Conservation (phyloP, 1,284 basidiomycete species). For the Cystobasidium pallidum region DNA sequence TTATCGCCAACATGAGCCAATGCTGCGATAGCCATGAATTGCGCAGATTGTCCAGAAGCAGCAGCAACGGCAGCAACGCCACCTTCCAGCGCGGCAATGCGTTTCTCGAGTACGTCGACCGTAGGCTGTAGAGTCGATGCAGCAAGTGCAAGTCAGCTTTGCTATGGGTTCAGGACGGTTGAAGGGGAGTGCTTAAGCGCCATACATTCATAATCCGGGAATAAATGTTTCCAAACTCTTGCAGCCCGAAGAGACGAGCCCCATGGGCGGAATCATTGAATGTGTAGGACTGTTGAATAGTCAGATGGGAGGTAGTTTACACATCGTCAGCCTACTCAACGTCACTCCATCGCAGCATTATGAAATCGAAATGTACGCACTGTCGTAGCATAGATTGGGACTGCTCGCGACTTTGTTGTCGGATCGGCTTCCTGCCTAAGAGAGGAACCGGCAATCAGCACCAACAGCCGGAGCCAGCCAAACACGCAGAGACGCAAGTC, state of each 20-base stretch:
- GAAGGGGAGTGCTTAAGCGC: not conserved
- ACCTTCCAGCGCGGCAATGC: slow-evolving; percentile 80
- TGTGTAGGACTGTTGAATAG: slow-evolving; percentile 63
- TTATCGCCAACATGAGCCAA: slow-evolving; percentile 71
- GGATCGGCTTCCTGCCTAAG: slow-evolving; percentile 45
- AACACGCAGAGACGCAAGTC: not conserved
- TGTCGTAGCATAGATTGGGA: slow-evolving; percentile 68
- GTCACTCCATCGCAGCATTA: too few relatives aligned
- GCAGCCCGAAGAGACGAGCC: slow-evolving; percentile 78
- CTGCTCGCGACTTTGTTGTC: slow-evolving; percentile 65
- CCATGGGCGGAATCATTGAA: slow-evolving; percentile 83
- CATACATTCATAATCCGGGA: slow-evolving; percentile 55
- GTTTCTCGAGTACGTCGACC: slow-evolving; percentile 79
- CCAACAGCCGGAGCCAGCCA: slow-evolving; percentile 60
- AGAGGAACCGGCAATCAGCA: slow-evolving; percentile 60
- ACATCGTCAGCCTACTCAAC: not conserved
- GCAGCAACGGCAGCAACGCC: slow-evolving; percentile 78
- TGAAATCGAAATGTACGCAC: too few relatives aligned
- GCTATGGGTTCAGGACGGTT: not conserved
- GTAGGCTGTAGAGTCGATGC: slow-evolving; percentile 66
- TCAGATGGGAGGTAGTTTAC: slow-evolving; percentile 61
- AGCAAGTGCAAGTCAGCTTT: slow-evolving; percentile 60
- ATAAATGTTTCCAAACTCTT: slow-evolving; percentile 73
- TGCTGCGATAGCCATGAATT: slow-evolving; percentile 71
- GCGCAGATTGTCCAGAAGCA: slow-evolving; percentile 77